Evolutionary conservation across 2,329 filamentous ascomycete genomes (phyloP), one percentile per base, ranked within the genome.

Genomic region (Hypoxylon sp.): DNA sequence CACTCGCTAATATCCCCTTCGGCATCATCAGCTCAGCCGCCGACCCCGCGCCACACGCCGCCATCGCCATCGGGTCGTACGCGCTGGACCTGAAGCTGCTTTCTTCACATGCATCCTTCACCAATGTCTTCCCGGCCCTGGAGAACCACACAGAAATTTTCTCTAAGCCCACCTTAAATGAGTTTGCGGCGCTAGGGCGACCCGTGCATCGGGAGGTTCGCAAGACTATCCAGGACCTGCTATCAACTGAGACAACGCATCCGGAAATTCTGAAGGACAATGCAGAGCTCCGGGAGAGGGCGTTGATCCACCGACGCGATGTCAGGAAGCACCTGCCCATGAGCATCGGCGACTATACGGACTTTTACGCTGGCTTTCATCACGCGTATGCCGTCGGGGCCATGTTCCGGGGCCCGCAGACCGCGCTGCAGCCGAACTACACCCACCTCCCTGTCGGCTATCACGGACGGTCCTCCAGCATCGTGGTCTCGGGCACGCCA

Each of bases 301-400:
- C 81, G 0, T 73, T 94, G 10, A 60, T 92, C 3, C 83, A 81
- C 0, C 80, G 86, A 43, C 77, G 79, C 3, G 77, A 85, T 17
- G 83, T 88, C 45, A 83, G 79, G 61, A 87, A 83, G 70, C 88
- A 93, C 68, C 70, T 94, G 6, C 91, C 91, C 2, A 87, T 95
- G 84, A 79, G 81, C 51, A 91, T 94, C 66, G 88, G 89, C 21
- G 90, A 94, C 72, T 95, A 94, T 73, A 91, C 90, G 1, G 91
- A 95, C 74, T 95, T 95, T 77, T 95, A 91, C 70, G 90, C 88
- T 8, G 91, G 91, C 11, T 77, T 88, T 63, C 88, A 93, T 71
- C 91, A 95, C 75, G 91, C 91, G 15, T 88, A 86, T 75, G 63
- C 68, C 55, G 82, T 88, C 13, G 90, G 89, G 3, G 80, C 82